These are phyloP conservation scores for Andrographis paniculata DNA, from an alignment of 305 asterid species.

Conservation along the genomic window DNA sequence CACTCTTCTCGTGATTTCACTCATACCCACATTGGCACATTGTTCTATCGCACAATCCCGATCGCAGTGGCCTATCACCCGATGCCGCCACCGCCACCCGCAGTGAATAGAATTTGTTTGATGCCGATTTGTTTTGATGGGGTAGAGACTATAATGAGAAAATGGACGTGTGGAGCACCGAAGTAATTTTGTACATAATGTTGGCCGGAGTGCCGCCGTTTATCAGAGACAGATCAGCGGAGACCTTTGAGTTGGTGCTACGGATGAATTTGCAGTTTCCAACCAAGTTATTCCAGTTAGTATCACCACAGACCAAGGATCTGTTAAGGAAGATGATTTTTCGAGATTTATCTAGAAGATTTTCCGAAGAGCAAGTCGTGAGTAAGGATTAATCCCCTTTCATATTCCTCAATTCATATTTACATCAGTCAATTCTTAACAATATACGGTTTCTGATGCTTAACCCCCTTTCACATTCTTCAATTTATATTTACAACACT, in stretches of 20 bases:
- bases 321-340: constrained; percentile 83
- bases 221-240: constrained; percentile 64
- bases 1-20: too few species aligned
- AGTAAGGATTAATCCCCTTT: constrained; percentile 30
- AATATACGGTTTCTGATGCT: too few species aligned
- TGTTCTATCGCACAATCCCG: too few species aligned
- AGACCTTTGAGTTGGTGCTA: constrained; percentile 74
- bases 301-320: constrained; percentile 79
- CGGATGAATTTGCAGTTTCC: constrained; percentile 77
- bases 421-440: too few species aligned
- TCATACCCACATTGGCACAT: too few species aligned
- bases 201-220: constrained; percentile 90
- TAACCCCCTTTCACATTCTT: too few species aligned
- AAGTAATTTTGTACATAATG: constrained; percentile 60
- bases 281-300: constrained; percentile 44
- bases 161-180: constrained; percentile 95
- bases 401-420: too few species aligned
- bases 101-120: too few species aligned
- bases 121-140: too few species aligned
- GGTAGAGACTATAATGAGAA: constrained; percentile 69
- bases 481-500: too few species aligned
- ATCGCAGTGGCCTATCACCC: too few species aligned
- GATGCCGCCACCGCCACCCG: too few species aligned
- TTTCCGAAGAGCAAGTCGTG: constrained; percentile 84
- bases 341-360: constrained; percentile 45